Base-by-base conservation (phyloP, 108 stramenopile genomes). In the Conticribra guillardii region DNA sequence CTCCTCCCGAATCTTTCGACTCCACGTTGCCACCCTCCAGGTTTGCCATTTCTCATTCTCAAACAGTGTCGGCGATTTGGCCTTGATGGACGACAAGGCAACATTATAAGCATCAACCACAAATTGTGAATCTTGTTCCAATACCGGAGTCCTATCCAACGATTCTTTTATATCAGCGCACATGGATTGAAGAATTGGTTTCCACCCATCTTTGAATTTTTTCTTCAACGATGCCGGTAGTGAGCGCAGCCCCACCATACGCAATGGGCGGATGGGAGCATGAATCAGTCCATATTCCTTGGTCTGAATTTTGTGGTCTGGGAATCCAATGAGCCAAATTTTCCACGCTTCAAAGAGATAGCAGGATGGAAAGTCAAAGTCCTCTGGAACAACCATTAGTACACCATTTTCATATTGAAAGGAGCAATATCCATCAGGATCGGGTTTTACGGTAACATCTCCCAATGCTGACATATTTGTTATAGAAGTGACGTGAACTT, bases 151-250 rank as follows among this genome's bases (percentile, higher is more conserved):
- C 11, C 33, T 27, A 21, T 64, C 72, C 44, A 73, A 22, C 53
- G 56, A 24, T 28, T 73, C 41, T 19, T 54, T 62, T 37, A 73
- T 46, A 44, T 50, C 54, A 37, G 44, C 31, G 4, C 19, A 24
- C 72, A 73, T 73, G 15, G 30, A 64, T 48, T 60, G 62, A 16
- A 73, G 45, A 29, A 73, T 65, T n/a, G 72, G 72, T n/a, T 61
- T 64, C 72, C 72, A 73, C 14, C 72, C 72, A 64, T 73, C 72
- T 44, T 73, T 73, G 31, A 64, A 64, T 21, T 64, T 73, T 46
- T 73, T 73, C 48, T 65, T 73, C 54, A 64, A 32, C 11, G 63
- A n/a, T 30, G 45, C 46, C 9, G 63, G 72, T 15, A 73, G 31
- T 24, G 22, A 32, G 17, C 47, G 47, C 46, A 63, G 16, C 45